Base-by-base conservation (phyloP, 306 rosid species). In the Dryas alaskensis region DNA sequence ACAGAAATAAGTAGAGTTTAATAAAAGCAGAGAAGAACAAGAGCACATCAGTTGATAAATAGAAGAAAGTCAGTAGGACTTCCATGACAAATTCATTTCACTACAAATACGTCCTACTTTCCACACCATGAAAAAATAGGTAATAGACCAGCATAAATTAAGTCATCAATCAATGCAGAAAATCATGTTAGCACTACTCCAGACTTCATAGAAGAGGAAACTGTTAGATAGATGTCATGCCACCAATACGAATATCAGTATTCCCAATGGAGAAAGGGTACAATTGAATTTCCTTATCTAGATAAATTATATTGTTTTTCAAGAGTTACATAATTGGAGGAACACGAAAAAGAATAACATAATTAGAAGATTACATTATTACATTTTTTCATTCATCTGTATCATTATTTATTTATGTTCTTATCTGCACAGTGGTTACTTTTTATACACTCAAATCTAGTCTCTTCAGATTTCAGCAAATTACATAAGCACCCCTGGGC, bases 341-440 rank as follows among this genome's bases (percentile, higher is more conserved):
- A 31, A 31, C 37, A 31, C 2, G 37, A 31, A 31, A 2, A 52
- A 5, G 17, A 5, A 7, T 13, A 6, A 6, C 57, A 52, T 52
- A 52, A 52, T 13, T 52, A 7, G 3, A 52, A 52, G 4, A 52
- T 17, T 13, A 52, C 13, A 52, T 52, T 14, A 52, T 52, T 52
- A 16, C 19, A 17, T 4, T 16, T 14, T 52, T 14, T 52, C 8
- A 42, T 64, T 43, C 27, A 10, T n/a, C 9, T 9, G 19, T 19
- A 63, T 8, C 8, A 43, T 42, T 39, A 16, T 48, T 10, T 72
- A 46, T 8, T 47, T n/a, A 1, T 37, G 67, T 44, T 14, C 37
- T 9, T 16, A 47, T 72, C 47, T 13, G 65, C 16, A 57, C 79
- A 75, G 10, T 16, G n/a, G 43, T 12, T 57, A 37, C 60, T 8